phyloP scores from a whole-genome alignment of 1,284 basidiomycete species.

The Inonotus obliquus region DNA sequence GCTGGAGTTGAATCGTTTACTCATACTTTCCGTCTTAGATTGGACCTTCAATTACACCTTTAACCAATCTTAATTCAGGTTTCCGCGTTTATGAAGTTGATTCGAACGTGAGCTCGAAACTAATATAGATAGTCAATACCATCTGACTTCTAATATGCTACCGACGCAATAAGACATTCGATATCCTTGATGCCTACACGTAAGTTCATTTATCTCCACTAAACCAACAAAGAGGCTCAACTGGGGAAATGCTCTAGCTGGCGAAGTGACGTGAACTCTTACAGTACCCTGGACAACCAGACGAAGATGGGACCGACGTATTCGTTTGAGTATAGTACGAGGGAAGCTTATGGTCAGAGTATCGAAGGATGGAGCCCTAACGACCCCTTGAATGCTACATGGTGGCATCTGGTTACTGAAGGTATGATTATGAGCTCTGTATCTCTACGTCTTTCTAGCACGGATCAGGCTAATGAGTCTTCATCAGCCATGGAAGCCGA shows the following conservation, averaged over 20 bases:
- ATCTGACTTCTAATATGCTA: neutral
- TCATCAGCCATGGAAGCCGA: conserved; percentile 58
- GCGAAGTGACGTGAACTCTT: conserved; percentile 56
- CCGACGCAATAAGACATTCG: conserved; percentile 53
- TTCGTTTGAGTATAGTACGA: conserved; percentile 67
- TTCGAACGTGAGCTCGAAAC: conserved; percentile 45
- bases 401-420: conserved; percentile 81
- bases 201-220: conserved; percentile 30
- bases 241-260: conserved; percentile 39
- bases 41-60: conserved; percentile 68
- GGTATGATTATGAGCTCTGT: conserved; percentile 34
- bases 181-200: conserved; percentile 71
- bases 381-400: conserved; percentile 78
- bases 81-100: conserved; percentile 80
- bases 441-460: neutral
- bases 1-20: neutral
- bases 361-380: conserved; percentile 57
- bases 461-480: neutral
- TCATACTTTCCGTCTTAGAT: conserved; percentile 34
- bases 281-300: conserved; percentile 49
- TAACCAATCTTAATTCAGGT: conserved; percentile 73
- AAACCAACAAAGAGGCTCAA: neutral
- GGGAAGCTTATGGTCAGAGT: conserved; percentile 59
- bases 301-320: conserved; percentile 60
- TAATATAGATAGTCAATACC: neutral